Percentiles rank a stretch among this genome's conserved stretches.
Conservation (phyloP, 192 early-diverging fungal species). For the Backusella parvicylindrica region DNA sequence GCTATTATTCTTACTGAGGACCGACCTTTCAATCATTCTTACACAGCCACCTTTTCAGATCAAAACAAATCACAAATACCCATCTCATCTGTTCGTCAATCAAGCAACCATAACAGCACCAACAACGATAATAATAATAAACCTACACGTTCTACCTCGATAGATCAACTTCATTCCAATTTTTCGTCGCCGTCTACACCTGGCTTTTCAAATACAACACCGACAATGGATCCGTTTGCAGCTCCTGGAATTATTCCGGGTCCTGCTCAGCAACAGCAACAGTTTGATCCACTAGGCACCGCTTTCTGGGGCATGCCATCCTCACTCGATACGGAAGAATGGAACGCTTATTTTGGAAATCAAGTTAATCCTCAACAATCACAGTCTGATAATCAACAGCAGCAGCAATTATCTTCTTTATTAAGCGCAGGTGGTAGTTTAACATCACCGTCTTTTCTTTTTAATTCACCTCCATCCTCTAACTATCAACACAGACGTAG, state of each 20-base stretch:
- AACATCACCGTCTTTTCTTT: neutral
- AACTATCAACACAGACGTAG: neutral
- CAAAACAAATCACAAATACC: neutral
- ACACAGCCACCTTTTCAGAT: neutral
- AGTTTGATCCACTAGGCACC: constrained; percentile 20
- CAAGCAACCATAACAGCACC: neutral
- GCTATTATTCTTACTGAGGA: neutral
- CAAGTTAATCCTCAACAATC: neutral
- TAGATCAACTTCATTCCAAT: neutral
- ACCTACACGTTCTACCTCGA: neutral
- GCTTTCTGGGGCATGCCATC: constrained; percentile 23
- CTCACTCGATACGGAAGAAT: constrained; percentile 27
- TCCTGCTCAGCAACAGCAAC: neutral
- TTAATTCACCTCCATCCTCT: neutral
- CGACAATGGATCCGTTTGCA: constrained; percentile 34
- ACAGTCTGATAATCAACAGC: too few relatives aligned
- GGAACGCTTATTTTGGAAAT: constrained; percentile 22
- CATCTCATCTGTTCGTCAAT: constrained; percentile 5
- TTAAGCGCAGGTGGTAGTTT: neutral
- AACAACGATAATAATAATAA: neutral
- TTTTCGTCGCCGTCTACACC: neutral
- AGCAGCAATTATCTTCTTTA: neutral
- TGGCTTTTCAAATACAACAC: neutral
- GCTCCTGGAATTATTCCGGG: constrained; percentile 25
- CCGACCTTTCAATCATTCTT: neutral